Conservation (phyloP, 1,284 basidiomycete genomes). For the Trichosporon coremiiforme region DNA sequence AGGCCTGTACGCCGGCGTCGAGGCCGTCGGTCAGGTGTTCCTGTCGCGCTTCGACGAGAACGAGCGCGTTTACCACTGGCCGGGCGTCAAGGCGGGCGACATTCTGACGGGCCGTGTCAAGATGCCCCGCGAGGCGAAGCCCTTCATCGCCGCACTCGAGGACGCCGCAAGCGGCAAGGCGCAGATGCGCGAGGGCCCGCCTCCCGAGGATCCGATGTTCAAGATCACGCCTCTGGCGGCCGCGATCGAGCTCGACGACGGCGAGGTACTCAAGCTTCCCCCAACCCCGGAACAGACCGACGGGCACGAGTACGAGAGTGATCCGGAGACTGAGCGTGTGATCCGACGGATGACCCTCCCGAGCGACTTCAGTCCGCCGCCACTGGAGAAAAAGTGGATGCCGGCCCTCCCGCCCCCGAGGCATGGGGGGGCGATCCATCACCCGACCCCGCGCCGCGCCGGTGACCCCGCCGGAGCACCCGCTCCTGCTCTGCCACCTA, state of each 20-base stretch:
- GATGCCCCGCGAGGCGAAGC: slow-evolving; percentile 57
- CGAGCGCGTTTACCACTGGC: slow-evolving; percentile 56
- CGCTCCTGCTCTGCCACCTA: background rate
- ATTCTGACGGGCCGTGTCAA: slow-evolving; percentile 51
- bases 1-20: slow-evolving; percentile 59
- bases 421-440: background rate
- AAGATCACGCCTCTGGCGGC: background rate
- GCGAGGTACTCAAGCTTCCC: slow-evolving; percentile 58
- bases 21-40: slow-evolving; percentile 59
- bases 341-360: slow-evolving; percentile 22
- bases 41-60: slow-evolving; percentile 56
- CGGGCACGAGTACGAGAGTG: slow-evolving; percentile 48
- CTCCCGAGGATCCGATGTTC: slow-evolving; percentile 42
- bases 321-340: slow-evolving; percentile 48
- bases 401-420: background rate
- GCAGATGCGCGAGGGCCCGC: slow-evolving; percentile 53
- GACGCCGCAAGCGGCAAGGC: slow-evolving; percentile 61
- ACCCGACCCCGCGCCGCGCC: background rate
- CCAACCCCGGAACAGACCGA: slow-evolving; percentile 57
- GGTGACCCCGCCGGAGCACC: background rate
- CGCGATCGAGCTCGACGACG: slow-evolving; percentile 41
- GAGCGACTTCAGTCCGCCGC: background rate
- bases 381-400: slow-evolving; percentile 4
- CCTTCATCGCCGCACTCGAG: slow-evolving; percentile 56
- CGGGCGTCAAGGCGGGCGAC: slow-evolving; percentile 55